Base-by-base conservation (phyloP, 352 stramenopile species). In the Hyphochytrium catenoides region DNA sequence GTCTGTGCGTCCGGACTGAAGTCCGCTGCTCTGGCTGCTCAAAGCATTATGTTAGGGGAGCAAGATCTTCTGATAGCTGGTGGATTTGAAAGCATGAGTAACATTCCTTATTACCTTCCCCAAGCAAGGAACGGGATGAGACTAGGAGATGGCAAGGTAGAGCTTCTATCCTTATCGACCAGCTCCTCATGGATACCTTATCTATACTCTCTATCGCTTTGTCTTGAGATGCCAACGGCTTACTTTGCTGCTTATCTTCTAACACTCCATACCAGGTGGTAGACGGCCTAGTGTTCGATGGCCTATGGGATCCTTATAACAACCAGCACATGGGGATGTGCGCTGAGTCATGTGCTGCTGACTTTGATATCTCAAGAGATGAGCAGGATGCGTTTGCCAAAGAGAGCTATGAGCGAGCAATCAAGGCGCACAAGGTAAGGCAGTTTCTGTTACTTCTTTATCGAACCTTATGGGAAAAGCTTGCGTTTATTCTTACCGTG, bases 31-130 rank as follows among this genome's bases (percentile, higher is more conserved):
- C 36, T 94, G 39, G 68, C 56, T 1, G 54, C 81, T 28, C 73
- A 91, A 57, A 79, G 64, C 43, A 75, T 97, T 31, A 68, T 78
- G 57, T 62, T 59, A 14, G 69, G 69, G 31, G 73, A 59, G 44
- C 59, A 72, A 47, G 63, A 83, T 41, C 57, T 89, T 19, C 64
- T 95, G 33, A 56, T 96, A 17, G 78, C 81, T 6, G 88, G 86
- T 28, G 86, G 88, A 19, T 93, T 96, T 39, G 88, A 97, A 66
- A 91, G 68, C 53, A 98, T 98, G 89, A 81, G 64, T 22, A 96
- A 97, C 52, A 74, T 92, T 43, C 91, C 91, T 15, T 84, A 97
- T 56, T 97, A 96, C 60, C 50, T 98, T 16, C 62, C 59, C 8
- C 79, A 87, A 49, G 82, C 79, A 18, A 62, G 89, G 29, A 62